A percentile compares a stretch with the other conserved stretches of the same genome.
Conservation (phyloP, 768 basidiomycete species). For the Hericium alpestre region DNA sequence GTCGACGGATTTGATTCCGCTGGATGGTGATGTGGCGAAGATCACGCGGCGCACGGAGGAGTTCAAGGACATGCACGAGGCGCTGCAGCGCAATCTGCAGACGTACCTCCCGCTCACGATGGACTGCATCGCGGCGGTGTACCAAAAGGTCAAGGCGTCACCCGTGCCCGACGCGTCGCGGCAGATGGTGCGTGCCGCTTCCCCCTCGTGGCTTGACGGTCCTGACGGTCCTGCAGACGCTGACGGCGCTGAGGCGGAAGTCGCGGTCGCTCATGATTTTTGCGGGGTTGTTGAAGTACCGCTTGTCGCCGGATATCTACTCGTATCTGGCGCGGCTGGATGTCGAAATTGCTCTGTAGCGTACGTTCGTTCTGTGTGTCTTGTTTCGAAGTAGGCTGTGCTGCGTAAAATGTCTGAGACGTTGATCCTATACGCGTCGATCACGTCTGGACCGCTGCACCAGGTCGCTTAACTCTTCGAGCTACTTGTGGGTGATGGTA, state of each 20-base stretch:
- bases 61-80: conserved; percentile 78
- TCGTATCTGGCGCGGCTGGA: conserved; percentile 78
- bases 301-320: conserved; percentile 86
- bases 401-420: no score
- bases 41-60: conserved; percentile 83
- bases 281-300: conserved; percentile 78
- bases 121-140: conserved; percentile 79
- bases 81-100: conserved; percentile 82
- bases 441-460: no score
- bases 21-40: conserved; percentile 74
- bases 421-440: no score
- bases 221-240: conserved; percentile 31
- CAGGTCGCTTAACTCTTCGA: no score
- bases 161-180: conserved; percentile 63
- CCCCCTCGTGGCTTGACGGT: not conserved
- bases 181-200: conserved; percentile 49
- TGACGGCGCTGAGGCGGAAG: conserved; percentile 62
- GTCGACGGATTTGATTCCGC: conserved; percentile 75
- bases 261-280: conserved; percentile 82
- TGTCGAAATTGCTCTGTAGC: conserved; percentile 72
- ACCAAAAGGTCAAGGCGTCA: conserved; percentile 66
- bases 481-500: no score
- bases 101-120: conserved; percentile 82
- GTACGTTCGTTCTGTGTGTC: not conserved
- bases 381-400: no score